Evolutionary conservation across 257 asterid species (phyloP), one percentile per base, ranked within the genome.

Genomic region (Lavandula angustifolia): DNA sequence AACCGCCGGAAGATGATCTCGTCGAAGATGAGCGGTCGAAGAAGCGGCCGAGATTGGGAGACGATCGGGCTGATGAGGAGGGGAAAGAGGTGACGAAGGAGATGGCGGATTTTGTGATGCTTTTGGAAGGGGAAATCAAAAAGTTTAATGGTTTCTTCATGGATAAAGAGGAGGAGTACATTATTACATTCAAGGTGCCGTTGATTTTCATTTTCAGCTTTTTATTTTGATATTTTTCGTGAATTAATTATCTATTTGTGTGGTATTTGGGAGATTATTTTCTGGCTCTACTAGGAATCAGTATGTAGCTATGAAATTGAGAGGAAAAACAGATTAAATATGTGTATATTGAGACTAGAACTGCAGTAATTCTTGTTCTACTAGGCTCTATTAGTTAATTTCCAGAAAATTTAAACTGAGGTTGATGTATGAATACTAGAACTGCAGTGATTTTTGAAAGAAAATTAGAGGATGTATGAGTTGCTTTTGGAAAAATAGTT

Each of bases 131-230:
- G 49, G 87, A 84, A 73, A 72, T 81, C 54, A 70, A 70, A 52
- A 84, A 84, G 60, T 76, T 84, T 56, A 84, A 84, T 69, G 62
- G 34, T 1, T 83, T 83, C 54, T 81, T 83, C 72, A 60, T 81
- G 77, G 85, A 84, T 56, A 75, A 81, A 73, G 87, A 84, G 78
- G 85, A 84, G 62, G 73, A 72, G 60, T 76, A 73, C 73, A 69
- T 84, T 13, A 84, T 84, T 60, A 70, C 58, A 61, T 67, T 70
- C 4, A 73, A 73, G 87, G 90, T 84, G 17, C 1, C 3, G 13
- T 46, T 60, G 53, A 29, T 60, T 51, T 5, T 8, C 3, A 27
- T 11, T 33, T 33, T 57, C 1, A 41, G 54, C 3, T 56, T 46
- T 49, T 11, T 27, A 0, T 66, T n/a, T 40, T 57, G 43, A 41